Conservation (phyloP, 345 rosid species). For the Populus ilicifolia region DNA sequence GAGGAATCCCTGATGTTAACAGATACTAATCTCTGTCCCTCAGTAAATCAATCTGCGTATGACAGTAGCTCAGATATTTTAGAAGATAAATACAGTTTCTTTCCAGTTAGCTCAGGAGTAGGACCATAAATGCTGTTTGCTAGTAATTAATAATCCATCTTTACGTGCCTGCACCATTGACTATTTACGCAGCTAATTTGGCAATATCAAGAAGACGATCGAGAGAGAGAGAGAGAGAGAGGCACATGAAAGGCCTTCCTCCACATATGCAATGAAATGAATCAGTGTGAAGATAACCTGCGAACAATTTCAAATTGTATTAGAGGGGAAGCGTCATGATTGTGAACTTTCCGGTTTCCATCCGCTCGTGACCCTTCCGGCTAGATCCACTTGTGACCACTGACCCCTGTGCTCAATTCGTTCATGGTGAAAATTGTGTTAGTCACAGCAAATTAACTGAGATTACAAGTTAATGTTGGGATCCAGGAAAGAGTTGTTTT, state of each 20-base stretch:
- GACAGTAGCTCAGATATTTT: not conserved
- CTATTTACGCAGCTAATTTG: not conserved
- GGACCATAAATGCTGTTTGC: not conserved
- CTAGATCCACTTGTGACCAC: too few relatives aligned
- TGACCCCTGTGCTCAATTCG: too few relatives aligned
- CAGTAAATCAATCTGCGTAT: not conserved
- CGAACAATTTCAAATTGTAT: not conserved
- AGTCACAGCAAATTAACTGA: too few relatives aligned
- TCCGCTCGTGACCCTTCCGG: too few relatives aligned
- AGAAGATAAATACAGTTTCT: not conserved
- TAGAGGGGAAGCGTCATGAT: not conserved
- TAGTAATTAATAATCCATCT: not conserved
- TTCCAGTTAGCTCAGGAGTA: not conserved
- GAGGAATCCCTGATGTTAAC: not conserved
- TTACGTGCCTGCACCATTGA: not conserved
- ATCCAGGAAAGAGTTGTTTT: too few relatives aligned
- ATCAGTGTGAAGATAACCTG: not conserved
- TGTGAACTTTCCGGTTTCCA: too few relatives aligned
- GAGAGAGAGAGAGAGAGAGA: too few relatives aligned
- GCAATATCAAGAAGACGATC: too few relatives aligned
- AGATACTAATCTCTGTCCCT: not conserved
- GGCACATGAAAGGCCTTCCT: not conserved
- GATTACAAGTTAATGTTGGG: too few relatives aligned
- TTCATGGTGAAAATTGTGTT: too few relatives aligned
- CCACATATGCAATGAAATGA: not conserved